These are phyloP conservation scores for Yamadazyma trypodendri DNA, from an alignment of 1,139 yeast genomes.

Conservation along the genomic window DNA sequence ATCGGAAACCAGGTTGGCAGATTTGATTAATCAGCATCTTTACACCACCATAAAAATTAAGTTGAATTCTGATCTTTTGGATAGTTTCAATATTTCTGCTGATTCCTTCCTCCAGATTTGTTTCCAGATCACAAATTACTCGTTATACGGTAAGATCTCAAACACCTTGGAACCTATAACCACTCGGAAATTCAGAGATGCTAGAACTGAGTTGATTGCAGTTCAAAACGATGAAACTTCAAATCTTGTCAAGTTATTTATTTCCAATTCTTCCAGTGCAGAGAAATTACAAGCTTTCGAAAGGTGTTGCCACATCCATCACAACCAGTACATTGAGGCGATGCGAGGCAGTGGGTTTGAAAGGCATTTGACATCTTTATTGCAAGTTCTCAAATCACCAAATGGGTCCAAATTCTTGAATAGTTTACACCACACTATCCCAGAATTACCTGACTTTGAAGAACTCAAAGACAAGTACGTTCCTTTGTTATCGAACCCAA, in stretches of 20 bases:
- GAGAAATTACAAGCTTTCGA: conserved; percentile 53
- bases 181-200: conserved; percentile 63
- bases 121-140: conserved; percentile 69
- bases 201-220: conserved; percentile 68
- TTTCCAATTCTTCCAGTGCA: conserved; percentile 47
- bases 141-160: conserved; percentile 66
- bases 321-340: conserved; percentile 47
- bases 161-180: conserved; percentile 74
- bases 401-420: conserved; percentile 40
- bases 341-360: conserved; percentile 68
- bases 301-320: conserved; percentile 54
- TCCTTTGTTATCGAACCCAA: conserved; percentile 62
- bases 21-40: conserved; percentile 70
- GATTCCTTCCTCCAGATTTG: conserved; percentile 71
- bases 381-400: conserved; percentile 41
- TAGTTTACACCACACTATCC: conserved; percentile 35
- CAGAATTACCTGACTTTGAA: conserved; percentile 24
- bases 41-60: conserved; percentile 44
- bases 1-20: conserved; percentile 75
- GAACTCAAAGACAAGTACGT: conserved; percentile 23
- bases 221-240: conserved; percentile 57
- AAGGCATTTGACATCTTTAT: conserved; percentile 64
- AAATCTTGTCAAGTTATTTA: conserved; percentile 58
- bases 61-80: conserved; percentile 46
- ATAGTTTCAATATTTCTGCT: conserved; percentile 52